Evolutionary conservation across 2,329 filamentous ascomycete genomes (phyloP), one percentile per base, ranked within the genome.

Genomic region (Sphaerulina vaccinii): DNA sequence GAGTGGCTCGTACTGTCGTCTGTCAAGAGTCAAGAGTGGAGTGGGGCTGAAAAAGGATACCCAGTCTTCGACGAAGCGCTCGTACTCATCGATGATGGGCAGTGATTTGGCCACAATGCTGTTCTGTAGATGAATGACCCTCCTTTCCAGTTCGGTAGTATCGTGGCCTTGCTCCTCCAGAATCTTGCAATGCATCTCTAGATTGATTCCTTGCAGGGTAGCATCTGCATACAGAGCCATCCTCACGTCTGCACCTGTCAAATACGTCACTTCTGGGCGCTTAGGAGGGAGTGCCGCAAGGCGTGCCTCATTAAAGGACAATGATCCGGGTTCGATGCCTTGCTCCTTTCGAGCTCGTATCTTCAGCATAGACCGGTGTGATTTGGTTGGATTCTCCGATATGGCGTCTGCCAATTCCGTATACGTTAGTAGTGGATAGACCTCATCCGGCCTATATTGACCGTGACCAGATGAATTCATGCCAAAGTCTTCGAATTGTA

Each of bases 1-100:
- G 13, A 96, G 73, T 0, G 89, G 87, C 62, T 95, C 88, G 62
- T 82, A 83, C 1, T 75, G 71, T 13, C 90, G 83, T 1, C 79
- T 77, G 68, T 95, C 89, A 82, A 85, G 91, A 21, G 75, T 62
- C 3, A 92, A 68, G 1, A 55, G 45, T 8, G 57, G 57, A 2
- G 62, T 51, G 2, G 41, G 18, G 10, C 49, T 18, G 55, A 58
- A 61, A 51, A 58, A 52, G n/a, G 62, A 52, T 7, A 58, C 27
- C 40, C 62, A 55, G 46, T 65, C 57, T n/a, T 62, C 57, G 23
- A 60, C 19, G 5, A 60, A 39, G 36, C 44, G 38, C 23, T 33
- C 16, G 19, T 22, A 21, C 29, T 2, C 10, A 1, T 4, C 13
- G 9, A 16, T 32, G 21, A 10, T 23, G 15, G 21, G 39, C 22